Evolutionary conservation across 2,329 filamentous ascomycete species (phyloP).

Genomic region (Colletotrichum theobromicola): DNA sequence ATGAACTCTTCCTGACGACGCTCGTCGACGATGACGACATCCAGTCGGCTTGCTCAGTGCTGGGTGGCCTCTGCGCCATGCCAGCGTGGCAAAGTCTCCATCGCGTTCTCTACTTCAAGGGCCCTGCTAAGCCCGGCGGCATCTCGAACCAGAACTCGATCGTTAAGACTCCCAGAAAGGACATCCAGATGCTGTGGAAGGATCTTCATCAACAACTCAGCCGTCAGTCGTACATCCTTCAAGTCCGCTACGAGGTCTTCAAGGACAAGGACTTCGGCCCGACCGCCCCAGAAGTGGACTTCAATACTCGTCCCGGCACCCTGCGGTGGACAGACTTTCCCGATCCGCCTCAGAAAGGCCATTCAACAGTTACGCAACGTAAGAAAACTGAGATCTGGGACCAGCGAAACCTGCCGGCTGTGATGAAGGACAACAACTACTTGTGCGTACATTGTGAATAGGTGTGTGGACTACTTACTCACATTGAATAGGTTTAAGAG

Average conservation of each 20-base stretch:
- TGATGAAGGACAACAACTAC: conserved; percentile 59
- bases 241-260: conserved; percentile 59
- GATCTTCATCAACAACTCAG: conserved; percentile 59
- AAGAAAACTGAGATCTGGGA: conserved; percentile 63
- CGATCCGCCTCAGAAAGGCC: conserved; percentile 55
- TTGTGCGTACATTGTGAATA: conserved; percentile 37
- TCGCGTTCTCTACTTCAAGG: conserved; percentile 60
- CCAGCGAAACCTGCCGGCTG: conserved; percentile 50
- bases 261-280: conserved; percentile 52
- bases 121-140: conserved; percentile 48
- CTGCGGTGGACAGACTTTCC: conserved; percentile 66
- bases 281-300: conserved; percentile 35
- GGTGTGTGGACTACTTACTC: not conserved
- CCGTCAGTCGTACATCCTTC: conserved; percentile 63
- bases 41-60: conserved; percentile 52
- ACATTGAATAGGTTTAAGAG: conserved; percentile 49
- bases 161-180: conserved; percentile 32
- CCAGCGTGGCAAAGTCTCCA: conserved; percentile 52
- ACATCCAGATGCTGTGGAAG: conserved; percentile 49
- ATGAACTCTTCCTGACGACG: conserved; percentile 65
- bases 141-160: conserved; percentile 44
- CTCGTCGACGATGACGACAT: conserved; percentile 56
- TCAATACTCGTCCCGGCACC: conserved; percentile 50
- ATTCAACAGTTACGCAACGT: conserved; percentile 53
- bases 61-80: conserved; percentile 65